phyloP scores from a whole-genome alignment of 176 grass and related monocot genomes.

The Ananas comosus region DNA sequence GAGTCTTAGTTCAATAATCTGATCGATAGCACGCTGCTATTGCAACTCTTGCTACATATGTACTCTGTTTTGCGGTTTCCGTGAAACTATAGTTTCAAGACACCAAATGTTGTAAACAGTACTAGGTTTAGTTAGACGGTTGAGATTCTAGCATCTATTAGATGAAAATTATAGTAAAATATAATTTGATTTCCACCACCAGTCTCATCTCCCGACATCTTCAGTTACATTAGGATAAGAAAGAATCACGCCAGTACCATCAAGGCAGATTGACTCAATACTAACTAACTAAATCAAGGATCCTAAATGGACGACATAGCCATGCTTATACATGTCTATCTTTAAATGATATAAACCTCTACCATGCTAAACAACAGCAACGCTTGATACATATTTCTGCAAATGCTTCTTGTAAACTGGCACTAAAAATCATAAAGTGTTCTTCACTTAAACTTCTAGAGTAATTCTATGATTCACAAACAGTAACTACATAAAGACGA shows the following conservation, averaged over 20 bases:
- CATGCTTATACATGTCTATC: background rate
- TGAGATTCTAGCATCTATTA: no score
- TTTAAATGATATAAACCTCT: background rate
- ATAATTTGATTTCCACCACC: no score
- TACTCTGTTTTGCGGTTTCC: no score
- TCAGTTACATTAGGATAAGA: background rate
- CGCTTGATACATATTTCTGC: background rate
- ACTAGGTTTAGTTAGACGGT: no score
- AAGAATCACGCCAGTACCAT: background rate
- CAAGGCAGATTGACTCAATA: background rate
- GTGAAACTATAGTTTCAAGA: no score
- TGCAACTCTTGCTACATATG: no score
- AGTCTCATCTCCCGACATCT: background rate
- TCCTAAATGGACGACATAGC: no score
- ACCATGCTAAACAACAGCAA: background rate
- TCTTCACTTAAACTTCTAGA: background rate
- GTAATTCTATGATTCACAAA: background rate
- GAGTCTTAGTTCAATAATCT: no score
- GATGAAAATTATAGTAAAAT: no score
- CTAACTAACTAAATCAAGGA: background rate
- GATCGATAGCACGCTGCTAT: no score
- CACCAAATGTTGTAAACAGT: no score
- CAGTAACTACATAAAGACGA: slow-evolving; percentile 3
- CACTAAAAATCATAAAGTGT: background rate
- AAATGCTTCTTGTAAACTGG: background rate